Evolutionary conservation across 2,329 filamentous ascomycete species (phyloP), one percentile per base, ranked within the genome.

Genomic region (Cytospora chrysosperma): DNA sequence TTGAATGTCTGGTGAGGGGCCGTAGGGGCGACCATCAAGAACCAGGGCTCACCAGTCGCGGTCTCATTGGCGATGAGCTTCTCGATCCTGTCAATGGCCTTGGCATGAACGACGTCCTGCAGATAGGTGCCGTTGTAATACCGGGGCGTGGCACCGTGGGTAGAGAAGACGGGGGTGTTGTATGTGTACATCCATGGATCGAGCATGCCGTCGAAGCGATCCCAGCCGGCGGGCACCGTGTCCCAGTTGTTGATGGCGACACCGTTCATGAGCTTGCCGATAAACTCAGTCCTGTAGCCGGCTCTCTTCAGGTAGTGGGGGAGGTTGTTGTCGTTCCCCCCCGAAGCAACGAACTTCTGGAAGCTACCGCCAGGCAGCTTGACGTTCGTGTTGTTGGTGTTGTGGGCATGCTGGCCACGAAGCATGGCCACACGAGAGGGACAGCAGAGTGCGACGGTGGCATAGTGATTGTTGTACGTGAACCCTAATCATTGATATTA

Each of bases 261-360:
- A 0, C 81, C 78, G 67, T 92, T 92, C 75, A 89, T 88, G 5
- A 91, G 77, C 70, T 92, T 92, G n/a, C 87, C 89, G 0, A 84
- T 85, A 69, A 91, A 92, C 70, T 89, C 91, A 0, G 88, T 91
- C 67, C 85, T 84, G 70, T 91, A 91, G 0, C 88, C 88, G 0
- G 83, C 84, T 4, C 82, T 73, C 67, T 90, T 86, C n/a, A 92
- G 74, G 88, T 89, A 92, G 0, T 91, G 72, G 0, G 88, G 89
- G 0, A 92, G 79, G 65, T 88, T 91, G 40, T 88, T 82, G 1
- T 87, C 81, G 63, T 91, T 90, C 65, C 85, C 80, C 0, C 88
- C 88, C 59, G 88, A 79, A 3, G 77, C 76, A 17, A 91, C 75
- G 62, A 91, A 89, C 69, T 90, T 90, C 1, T 85, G 84, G 68